Percentiles rank a stretch among this genome's conserved stretches.
phyloP scores from a whole-genome alignment of 352 stramenopile genomes.

The Phytophthora syringae region DNA sequence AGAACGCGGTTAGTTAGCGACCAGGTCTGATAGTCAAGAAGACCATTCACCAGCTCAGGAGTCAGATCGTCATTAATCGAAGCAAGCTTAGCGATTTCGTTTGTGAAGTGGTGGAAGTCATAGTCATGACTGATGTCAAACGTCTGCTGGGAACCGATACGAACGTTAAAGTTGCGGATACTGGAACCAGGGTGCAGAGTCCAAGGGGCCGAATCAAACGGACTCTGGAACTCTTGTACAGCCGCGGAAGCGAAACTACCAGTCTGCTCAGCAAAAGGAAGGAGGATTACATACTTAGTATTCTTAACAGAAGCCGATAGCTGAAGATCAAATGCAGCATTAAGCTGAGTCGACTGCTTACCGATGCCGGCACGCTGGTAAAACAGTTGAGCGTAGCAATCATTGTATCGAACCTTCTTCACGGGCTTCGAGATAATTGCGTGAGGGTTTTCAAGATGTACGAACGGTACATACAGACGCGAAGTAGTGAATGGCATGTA shows the following conservation, averaged over 20 bases:
- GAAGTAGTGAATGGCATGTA: slow-evolving; percentile 15
- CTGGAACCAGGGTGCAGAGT: slow-evolving; percentile 12
- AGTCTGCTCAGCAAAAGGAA: background rate
- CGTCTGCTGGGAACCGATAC: slow-evolving; percentile 17
- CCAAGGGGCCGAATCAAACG: slow-evolving; percentile 13
- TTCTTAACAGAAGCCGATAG: background rate
- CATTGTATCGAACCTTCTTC: slow-evolving; percentile 1
- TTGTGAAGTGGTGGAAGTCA: slow-evolving; percentile 18
- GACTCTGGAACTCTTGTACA: slow-evolving; percentile 13
- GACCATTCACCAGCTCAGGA: slow-evolving; percentile 25
- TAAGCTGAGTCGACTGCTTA: background rate
- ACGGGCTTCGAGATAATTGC: slow-evolving; percentile 10
- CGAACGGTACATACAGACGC: slow-evolving; percentile 7
- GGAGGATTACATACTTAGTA: background rate
- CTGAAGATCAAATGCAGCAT: background rate
- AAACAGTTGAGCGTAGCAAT: background rate
- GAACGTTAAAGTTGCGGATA: slow-evolving; percentile 24
- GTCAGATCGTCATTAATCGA: slow-evolving; percentile 33
- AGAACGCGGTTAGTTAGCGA: slow-evolving; percentile 18
- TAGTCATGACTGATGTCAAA: slow-evolving; percentile 35
- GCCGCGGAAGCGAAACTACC: background rate
- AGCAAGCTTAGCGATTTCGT: slow-evolving; percentile 29
- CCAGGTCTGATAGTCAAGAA: slow-evolving; percentile 33
- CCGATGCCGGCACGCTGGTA: background rate
- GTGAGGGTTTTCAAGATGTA: slow-evolving; percentile 4